These are phyloP conservation scores for Trypanosoma brucei DNA, from an alignment of 208 protist species.

Conservation along the genomic window DNA sequence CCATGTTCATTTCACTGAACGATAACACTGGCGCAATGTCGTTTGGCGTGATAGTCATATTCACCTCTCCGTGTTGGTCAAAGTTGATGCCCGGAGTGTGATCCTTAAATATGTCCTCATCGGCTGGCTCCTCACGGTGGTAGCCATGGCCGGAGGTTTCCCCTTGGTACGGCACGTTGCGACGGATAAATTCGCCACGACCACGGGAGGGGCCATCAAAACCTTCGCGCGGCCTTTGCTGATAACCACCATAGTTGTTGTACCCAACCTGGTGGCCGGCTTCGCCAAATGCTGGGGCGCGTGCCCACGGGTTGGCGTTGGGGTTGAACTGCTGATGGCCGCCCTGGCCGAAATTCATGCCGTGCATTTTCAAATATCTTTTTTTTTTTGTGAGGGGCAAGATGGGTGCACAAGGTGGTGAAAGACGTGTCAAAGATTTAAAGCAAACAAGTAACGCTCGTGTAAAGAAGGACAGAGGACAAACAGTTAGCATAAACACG, in stretches of 20 bases:
- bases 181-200: slow-evolving; percentile 10
- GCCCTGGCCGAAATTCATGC: slow-evolving; percentile 17
- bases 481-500: neutral
- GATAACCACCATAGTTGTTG: slow-evolving; percentile 30
- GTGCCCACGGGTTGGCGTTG: slow-evolving; percentile 9
- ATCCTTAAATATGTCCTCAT: slow-evolving; percentile 91
- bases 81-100: slow-evolving; percentile 91
- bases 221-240: slow-evolving; percentile 20
- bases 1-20: slow-evolving; percentile 86
- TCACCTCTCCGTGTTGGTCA: slow-evolving; percentile 88
- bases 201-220: slow-evolving; percentile 14
- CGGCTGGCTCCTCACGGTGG: slow-evolving; percentile 81
- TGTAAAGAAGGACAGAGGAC: neutral
- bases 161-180: slow-evolving; percentile 19
- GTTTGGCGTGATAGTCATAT: slow-evolving; percentile 82
- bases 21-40: slow-evolving; percentile 62
- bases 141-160: slow-evolving; percentile 33
- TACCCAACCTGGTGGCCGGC: slow-evolving; percentile 13
- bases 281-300: slow-evolving; percentile 7
- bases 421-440: neutral
- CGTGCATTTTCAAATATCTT: slow-evolving; percentile 16
- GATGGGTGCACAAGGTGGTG: neutral
- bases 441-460: neutral
- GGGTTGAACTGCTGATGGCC: slow-evolving; percentile 14
- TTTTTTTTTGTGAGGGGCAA: slow-evolving; percentile 1